Evolutionary conservation across 2,329 filamentous ascomycete species (phyloP).

Genomic region (Graphilbum fragrans): DNA sequence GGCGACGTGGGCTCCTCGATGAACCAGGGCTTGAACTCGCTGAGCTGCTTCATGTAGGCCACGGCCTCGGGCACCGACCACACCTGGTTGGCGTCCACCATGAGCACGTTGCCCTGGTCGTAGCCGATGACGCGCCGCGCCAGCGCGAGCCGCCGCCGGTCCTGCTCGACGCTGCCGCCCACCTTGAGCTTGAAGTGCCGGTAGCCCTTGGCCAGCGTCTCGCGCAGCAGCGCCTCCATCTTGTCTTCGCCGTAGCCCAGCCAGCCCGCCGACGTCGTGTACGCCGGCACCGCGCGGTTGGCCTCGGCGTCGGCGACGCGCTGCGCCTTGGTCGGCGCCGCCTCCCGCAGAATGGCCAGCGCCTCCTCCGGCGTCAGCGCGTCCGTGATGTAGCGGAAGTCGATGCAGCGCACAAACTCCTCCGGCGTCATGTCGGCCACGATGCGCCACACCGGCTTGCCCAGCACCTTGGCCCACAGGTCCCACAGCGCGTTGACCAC

Average conservation of each 20-base stretch:
- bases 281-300: slow-evolving; percentile 71
- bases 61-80: slow-evolving; percentile 88
- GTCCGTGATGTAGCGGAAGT: slow-evolving; percentile 91
- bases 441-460: slow-evolving; percentile 83
- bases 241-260: slow-evolving; percentile 83
- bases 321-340: slow-evolving; percentile 55
- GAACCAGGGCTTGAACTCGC: slow-evolving; percentile 81
- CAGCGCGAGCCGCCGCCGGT: slow-evolving; percentile 58
- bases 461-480: slow-evolving; percentile 79
- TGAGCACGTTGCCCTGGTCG: slow-evolving; percentile 59
- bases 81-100: slow-evolving; percentile 90
- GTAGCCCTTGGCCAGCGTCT: slow-evolving; percentile 69
- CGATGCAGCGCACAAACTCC: slow-evolving; percentile 77
- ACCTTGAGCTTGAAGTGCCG: slow-evolving; percentile 88
- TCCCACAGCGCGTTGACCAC: slow-evolving; percentile 92
- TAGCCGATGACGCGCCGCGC: slow-evolving; percentile 72
- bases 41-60: slow-evolving; percentile 70
- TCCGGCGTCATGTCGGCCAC: slow-evolving; percentile 84
- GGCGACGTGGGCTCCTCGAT: slow-evolving; percentile 90
- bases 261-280: slow-evolving; percentile 86
- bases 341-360: slow-evolving; percentile 53
- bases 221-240: slow-evolving; percentile 61
- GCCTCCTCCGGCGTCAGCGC: slow-evolving; percentile 83
- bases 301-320: slow-evolving; percentile 62
- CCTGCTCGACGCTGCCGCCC: slow-evolving; percentile 58